These are phyloP conservation scores for Castanopsis chinensis DNA, from an alignment of 306 rosid species.

Conservation along the genomic window DNA sequence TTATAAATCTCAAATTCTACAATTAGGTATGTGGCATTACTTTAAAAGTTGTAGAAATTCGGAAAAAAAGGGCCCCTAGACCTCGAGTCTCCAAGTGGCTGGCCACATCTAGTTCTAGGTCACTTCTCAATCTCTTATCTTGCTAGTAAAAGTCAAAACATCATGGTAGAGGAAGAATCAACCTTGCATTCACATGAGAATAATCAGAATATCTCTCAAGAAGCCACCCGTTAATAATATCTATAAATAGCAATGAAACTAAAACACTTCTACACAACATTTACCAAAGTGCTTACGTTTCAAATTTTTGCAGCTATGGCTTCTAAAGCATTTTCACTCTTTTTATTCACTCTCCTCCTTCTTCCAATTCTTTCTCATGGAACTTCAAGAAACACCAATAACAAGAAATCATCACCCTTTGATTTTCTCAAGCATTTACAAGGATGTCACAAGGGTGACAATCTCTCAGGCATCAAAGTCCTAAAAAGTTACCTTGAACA, in stretches of 20 bases:
- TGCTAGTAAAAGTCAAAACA: too few relatives aligned
- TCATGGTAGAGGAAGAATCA: too few relatives aligned
- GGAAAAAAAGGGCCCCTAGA: too few relatives aligned
- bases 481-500: background rate
- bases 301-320: background rate
- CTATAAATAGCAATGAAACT: background rate
- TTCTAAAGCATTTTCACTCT: background rate
- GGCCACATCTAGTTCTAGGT: too few relatives aligned
- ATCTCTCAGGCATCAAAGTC: background rate
- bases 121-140: too few relatives aligned
- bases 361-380: background rate
- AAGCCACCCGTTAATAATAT: background rate
- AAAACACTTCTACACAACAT: background rate
- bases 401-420: background rate
- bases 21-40: too few relatives aligned
- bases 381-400: background rate
- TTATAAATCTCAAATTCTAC: too few relatives aligned
- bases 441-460: background rate
- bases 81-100: too few relatives aligned
- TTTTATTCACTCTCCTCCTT: background rate
- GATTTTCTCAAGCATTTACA: background rate
- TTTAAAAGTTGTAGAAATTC: too few relatives aligned
- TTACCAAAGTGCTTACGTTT: background rate
- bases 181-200: too few relatives aligned
- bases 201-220: background rate